Evolutionary conservation across 2,329 filamentous ascomycete species (phyloP), one percentile per base, ranked within the genome.

Genomic region (Colletotrichum incanum): DNA sequence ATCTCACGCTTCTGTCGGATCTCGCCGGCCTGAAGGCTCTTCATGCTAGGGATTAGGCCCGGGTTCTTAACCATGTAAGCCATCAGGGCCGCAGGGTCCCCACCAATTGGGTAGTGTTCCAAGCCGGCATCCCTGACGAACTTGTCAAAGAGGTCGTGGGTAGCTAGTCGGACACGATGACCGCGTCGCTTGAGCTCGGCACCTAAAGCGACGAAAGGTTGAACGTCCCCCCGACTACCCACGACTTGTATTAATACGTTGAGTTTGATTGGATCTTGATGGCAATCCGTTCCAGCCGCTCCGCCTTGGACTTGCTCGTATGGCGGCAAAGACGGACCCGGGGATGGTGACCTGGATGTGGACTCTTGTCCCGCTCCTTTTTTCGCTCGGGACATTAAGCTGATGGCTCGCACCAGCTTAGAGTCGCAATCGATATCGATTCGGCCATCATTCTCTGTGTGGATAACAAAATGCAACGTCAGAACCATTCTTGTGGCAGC

Each of bases 231-330:
- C 45, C 85, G 81, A 14, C 80, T 83, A 14, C 86, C 86, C 0
- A 90, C 87, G 2, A 89, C 85, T 67, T 89, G 87, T 58, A 89
- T 88, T 7, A 88, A 84, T 43, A 89, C 84, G 62, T 88, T 89
- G 31, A 88, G 77, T 43, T 8, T 43, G 41, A 43, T 18, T 2
- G 41, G 41, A 14, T 90, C 89, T 5, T 50, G 47, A 12, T 50
- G 47, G 5, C 11, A 37, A 26, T 7, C 7, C 47, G n/a, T 50
- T 9, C 47, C 47, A 50, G n/a, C 14, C 2, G 20, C 1, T 28
- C 55, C 26, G 9, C 52, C 65, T 41, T 54, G 47, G 3, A 64
- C n/a, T 28, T 20, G n/a, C 11, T 43, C 61, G 26, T 64, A 64
- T 1, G 41, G 39, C 41, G 60, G 52, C n/a, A 49, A 37, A 5